Percentiles rank a stretch among this genome's conserved stretches.
Evolutionary conservation across 495 filamentous ascomycete species (phyloP).

Genomic region (Penicilliopsis zonata): DNA sequence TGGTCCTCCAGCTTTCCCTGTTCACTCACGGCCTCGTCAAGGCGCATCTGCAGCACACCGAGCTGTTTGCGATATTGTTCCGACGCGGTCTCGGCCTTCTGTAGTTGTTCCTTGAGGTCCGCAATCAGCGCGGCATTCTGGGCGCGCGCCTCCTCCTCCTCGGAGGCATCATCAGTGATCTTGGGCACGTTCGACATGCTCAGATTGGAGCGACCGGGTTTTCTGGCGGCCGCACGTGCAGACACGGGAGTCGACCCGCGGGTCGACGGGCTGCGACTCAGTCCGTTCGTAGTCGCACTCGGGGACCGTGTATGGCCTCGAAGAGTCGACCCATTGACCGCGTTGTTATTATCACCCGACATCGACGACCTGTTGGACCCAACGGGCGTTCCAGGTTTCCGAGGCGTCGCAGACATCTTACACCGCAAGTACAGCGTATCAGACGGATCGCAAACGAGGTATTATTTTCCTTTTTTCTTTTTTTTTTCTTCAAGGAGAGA

Average conservation of each 20-base stretch:
- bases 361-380: slow-evolving; percentile 27
- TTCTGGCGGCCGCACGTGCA: slow-evolving; percentile 53
- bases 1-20: slow-evolving; percentile 78
- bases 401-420: slow-evolving; percentile 33
- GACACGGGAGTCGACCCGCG: slow-evolving; percentile 48
- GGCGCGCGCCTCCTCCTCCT: slow-evolving; percentile 51
- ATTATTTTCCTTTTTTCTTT: too few species aligned
- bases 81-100: slow-evolving; percentile 65
- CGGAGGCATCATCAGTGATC: slow-evolving; percentile 43
- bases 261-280: slow-evolving; percentile 29
- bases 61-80: slow-evolving; percentile 77
- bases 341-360: slow-evolving; percentile 17
- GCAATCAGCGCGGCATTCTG: slow-evolving; percentile 72
- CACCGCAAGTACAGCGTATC: background rate
- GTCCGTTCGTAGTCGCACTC: slow-evolving; percentile 24
- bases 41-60: slow-evolving; percentile 69
- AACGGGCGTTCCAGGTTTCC: slow-evolving; percentile 29
- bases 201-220: slow-evolving; percentile 46
- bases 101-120: slow-evolving; percentile 69
- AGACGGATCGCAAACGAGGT: background rate
- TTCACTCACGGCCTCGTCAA: slow-evolving; percentile 76
- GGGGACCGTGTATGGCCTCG: slow-evolving; percentile 32
- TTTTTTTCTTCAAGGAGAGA: slow-evolving; percentile 11
- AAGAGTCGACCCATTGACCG: slow-evolving; percentile 25
- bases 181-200: slow-evolving; percentile 44